Evolutionary conservation across 257 asterid genomes (phyloP).

Genomic region (Prunella vulgaris): DNA sequence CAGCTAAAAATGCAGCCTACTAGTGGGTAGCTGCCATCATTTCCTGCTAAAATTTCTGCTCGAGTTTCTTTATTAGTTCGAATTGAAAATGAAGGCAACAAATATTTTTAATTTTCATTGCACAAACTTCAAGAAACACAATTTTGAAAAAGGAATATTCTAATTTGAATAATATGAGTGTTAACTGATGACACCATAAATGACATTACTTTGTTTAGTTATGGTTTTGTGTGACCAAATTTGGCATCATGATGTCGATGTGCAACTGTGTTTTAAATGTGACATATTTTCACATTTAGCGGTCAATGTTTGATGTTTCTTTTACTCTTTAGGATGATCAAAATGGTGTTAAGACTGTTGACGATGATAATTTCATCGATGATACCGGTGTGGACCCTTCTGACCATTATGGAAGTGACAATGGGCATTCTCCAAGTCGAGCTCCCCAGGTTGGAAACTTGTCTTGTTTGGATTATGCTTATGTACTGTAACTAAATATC

Average conservation of each 20-base stretch:
- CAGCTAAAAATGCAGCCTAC: background rate
- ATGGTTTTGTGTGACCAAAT: background rate
- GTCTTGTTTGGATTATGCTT: conserved; percentile 6
- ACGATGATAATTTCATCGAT: conserved; percentile 88
- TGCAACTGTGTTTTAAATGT: background rate
- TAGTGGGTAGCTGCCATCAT: background rate
- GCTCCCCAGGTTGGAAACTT: conserved; percentile 57
- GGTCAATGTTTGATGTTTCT: conserved; percentile 6
- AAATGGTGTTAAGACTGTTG: conserved; percentile 52
- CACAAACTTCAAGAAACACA: background rate
- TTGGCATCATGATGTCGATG: background rate
- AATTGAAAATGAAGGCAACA: background rate
- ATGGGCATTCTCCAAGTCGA: conserved; percentile 62
- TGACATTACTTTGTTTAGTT: background rate
- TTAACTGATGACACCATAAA: background rate
- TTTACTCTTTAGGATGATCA: conserved; percentile 54
- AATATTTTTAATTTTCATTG: background rate
- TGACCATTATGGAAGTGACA: conserved; percentile 56
- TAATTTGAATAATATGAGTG: background rate
- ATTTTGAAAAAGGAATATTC: background rate
- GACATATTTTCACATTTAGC: background rate
- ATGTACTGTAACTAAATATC: background rate
- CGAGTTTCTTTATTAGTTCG: background rate
- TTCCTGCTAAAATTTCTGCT: background rate
- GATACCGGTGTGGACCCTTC: conserved; percentile 77